Conservation (phyloP, 1,139 yeast genomes). For the Blastobotrys serpentis region DNA sequence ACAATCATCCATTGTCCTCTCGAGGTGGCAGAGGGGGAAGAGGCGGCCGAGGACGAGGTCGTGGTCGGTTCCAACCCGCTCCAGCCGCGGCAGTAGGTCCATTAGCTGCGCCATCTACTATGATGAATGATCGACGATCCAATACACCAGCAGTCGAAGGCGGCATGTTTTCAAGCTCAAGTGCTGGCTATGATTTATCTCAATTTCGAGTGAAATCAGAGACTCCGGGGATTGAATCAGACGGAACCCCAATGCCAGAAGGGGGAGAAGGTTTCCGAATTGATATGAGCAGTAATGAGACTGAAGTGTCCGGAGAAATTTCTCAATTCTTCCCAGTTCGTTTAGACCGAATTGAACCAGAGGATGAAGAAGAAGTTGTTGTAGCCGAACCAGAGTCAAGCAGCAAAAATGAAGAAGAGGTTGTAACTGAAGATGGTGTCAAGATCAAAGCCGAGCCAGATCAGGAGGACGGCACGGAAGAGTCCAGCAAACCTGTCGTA, state of each 20-base stretch:
- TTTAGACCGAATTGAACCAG: constrained; percentile 29
- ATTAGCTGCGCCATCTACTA: constrained; percentile 33
- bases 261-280: constrained; percentile 28
- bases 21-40: constrained; percentile 26
- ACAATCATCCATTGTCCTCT: constrained; percentile 14
- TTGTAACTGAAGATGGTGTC: constrained; percentile 7
- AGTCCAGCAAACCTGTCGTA: not conserved
- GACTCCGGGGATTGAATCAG: constrained; percentile 24
- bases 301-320: constrained; percentile 25
- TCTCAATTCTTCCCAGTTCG: constrained; percentile 35
- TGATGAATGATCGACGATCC: constrained; percentile 11
- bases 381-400: constrained; percentile 1
- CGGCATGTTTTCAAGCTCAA: constrained; percentile 6
- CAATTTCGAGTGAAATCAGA: constrained; percentile 26
- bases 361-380: constrained; percentile 41
- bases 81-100: constrained; percentile 38
- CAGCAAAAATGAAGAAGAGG: constrained; percentile 10
- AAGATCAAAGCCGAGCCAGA: constrained; percentile 26
- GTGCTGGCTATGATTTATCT: constrained; percentile 11
- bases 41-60: constrained; percentile 25
- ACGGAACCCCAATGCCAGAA: constrained; percentile 21
- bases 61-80: constrained; percentile 34
- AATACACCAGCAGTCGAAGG: constrained; percentile 14
- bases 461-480: constrained; percentile 6
- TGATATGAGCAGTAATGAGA: constrained; percentile 29